phyloP scores from a whole-genome alignment of 805 yeast genomes.

The Saturnispora halmiae region DNA sequence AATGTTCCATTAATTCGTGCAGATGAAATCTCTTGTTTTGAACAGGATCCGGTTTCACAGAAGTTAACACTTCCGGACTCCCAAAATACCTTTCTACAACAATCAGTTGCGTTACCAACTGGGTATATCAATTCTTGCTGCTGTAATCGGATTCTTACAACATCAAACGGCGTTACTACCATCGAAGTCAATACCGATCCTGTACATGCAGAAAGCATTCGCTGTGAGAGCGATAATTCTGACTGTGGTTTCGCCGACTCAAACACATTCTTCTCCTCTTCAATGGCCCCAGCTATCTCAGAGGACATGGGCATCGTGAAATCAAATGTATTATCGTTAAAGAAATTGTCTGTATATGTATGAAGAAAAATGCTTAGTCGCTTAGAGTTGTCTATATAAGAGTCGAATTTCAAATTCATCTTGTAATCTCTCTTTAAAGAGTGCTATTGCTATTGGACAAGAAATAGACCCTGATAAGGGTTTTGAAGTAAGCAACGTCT shows the following conservation, averaged over 20 bases:
- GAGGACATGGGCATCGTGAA: constrained; percentile 31
- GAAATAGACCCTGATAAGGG: too few relatives aligned
- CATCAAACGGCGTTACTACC: constrained; percentile 75
- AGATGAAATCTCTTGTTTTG: constrained; percentile 23
- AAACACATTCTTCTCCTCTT: constrained; percentile 24
- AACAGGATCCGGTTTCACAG: constrained; percentile 35
- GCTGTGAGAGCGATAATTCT: constrained; percentile 42
- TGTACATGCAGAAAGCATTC: constrained; percentile 71
- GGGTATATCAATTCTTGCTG: constrained; percentile 58
- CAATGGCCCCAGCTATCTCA: constrained; percentile 33
- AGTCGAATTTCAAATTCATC: constrained; percentile 2
- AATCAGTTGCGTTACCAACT: constrained; percentile 20
- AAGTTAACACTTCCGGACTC: constrained; percentile 14
- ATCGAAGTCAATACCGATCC: constrained; percentile 68
- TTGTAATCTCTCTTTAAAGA: too few relatives aligned
- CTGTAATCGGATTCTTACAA: constrained; percentile 65
- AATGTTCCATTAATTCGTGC: constrained; percentile 52
- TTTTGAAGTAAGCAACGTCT: too few relatives aligned
- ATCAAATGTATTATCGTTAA: constrained; percentile 5
- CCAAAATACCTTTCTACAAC: constrained; percentile 34
- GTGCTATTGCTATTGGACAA: too few relatives aligned
- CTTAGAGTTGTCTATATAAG: background rate
- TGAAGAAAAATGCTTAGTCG: constrained; percentile 9
- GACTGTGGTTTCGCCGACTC: constrained; percentile 7
- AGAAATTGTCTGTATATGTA: constrained; percentile 1